Conservation (phyloP, 441 rosid genomes). For the Erodium trifolium region DNA sequence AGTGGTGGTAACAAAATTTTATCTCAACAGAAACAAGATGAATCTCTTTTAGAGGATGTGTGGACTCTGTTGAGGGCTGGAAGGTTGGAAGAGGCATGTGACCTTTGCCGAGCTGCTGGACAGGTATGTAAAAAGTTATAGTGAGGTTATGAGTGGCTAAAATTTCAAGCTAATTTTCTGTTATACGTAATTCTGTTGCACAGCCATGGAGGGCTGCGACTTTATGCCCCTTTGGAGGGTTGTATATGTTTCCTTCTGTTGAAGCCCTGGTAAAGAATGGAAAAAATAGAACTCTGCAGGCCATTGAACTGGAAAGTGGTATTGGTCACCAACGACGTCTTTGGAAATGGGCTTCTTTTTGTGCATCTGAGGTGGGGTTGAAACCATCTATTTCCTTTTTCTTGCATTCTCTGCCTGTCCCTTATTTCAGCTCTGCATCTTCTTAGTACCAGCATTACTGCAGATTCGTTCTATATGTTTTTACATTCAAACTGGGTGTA, state of each 20-base stretch:
- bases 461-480: constrained; percentile 1
- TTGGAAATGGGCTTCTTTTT: constrained; percentile 95
- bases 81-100: constrained; percentile 82
- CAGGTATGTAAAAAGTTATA: constrained; percentile 43
- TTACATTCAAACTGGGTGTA: constrained; percentile 9
- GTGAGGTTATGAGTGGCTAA: constrained; percentile 9
- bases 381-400: constrained; percentile 8
- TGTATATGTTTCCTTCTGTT: constrained; percentile 71
- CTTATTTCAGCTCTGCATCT: constrained; percentile 1
- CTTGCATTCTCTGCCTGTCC: constrained; percentile 5
- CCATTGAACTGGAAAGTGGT: constrained; percentile 90
- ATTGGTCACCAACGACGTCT: constrained; percentile 78
- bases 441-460: constrained; percentile 1
- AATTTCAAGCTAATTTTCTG: constrained; percentile 10
- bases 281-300: constrained; percentile 68
- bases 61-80: constrained; percentile 96
- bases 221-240: constrained; percentile 80
- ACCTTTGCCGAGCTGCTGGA: constrained; percentile 92
- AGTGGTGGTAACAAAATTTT: constrained; percentile 16
- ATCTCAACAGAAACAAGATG: constrained; percentile 76
- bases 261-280: constrained; percentile 81
- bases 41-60: constrained; percentile 89
- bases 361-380: constrained; percentile 78
- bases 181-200: constrained; percentile 17
- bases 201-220: constrained; percentile 99